Conservation (phyloP, 192 early-diverging fungal genomes). For the Gonapodya prolifera region DNA sequence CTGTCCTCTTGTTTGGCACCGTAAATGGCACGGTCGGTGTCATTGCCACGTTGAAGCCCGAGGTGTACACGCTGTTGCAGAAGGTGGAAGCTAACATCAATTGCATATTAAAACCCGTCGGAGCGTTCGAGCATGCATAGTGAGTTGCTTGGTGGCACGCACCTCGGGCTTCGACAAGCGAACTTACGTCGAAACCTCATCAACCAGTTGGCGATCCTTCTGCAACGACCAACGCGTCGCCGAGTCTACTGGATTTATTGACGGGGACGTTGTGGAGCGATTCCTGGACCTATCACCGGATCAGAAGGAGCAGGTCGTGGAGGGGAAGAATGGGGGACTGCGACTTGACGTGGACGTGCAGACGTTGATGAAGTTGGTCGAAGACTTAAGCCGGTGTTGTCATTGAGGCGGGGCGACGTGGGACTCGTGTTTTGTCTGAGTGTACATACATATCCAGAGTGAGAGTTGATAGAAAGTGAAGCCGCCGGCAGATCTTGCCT, state of each 20-base stretch:
- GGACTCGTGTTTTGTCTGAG: no score
- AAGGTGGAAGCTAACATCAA: slow-evolving; percentile 55
- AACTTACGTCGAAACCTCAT: neutral
- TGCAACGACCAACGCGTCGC: slow-evolving; percentile 30
- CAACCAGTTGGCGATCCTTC: slow-evolving; percentile 48
- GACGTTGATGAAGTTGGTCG: slow-evolving; percentile 37
- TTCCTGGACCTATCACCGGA: slow-evolving; percentile 58
- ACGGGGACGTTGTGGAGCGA: slow-evolving; percentile 84
- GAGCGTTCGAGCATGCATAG: slow-evolving; percentile 42
- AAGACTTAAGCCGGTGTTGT: slow-evolving; percentile 45
- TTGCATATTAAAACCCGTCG: slow-evolving; percentile 34
- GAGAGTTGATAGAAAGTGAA: no score
- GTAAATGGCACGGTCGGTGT: neutral
- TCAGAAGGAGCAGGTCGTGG: slow-evolving; percentile 14
- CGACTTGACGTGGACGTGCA: slow-evolving; percentile 23
- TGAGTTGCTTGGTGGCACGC: slow-evolving; percentile 33
- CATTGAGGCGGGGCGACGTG: slow-evolving; percentile 12
- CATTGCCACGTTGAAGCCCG: slow-evolving; percentile 32
- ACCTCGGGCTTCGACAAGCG: slow-evolving; percentile 3
- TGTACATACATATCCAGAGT: no score
- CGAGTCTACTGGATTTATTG: slow-evolving; percentile 50
- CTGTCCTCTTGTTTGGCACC: slow-evolving; percentile 4
- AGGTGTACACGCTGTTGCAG: slow-evolving; percentile 37
- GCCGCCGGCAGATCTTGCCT: no score
- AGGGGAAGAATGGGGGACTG: slow-evolving; percentile 15